Evolutionary conservation across 1,139 yeast species (phyloP).

Genomic region (Hanseniaspora uvarum): DNA sequence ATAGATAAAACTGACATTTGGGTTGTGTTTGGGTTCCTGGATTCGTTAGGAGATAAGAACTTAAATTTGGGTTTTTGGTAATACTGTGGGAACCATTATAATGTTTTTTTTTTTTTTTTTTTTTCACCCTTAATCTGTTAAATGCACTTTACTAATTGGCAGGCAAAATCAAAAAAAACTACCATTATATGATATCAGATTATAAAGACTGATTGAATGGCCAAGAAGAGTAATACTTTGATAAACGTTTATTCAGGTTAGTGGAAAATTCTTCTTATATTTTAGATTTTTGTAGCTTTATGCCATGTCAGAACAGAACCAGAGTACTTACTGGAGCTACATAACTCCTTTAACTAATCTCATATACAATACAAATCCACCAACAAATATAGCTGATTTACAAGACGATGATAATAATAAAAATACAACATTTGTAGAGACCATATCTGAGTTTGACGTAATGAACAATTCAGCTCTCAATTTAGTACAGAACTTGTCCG

Average conservation of each 20-base stretch:
- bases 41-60: neutral
- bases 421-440: neutral
- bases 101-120: neutral
- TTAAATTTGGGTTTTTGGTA: no score
- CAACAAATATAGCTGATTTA: neutral
- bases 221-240: no score
- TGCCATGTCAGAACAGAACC: neutral
- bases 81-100: neutral
- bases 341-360: neutral
- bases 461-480: neutral
- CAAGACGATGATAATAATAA: neutral
- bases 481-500: neutral
- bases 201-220: no score
- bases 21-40: neutral
- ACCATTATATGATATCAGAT: no score
- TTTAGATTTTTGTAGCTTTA: neutral
- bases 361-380: neutral
- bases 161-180: no score
- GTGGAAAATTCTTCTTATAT: neutral
- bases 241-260: no score
- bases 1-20: constrained; percentile 13
- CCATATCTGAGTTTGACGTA: neutral
- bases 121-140: neutral
- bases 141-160: no score
- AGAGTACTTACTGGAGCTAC: neutral